Evolutionary conservation across 2,329 filamentous ascomycete genomes (phyloP).

Genomic region (Fusarium keratoplasticum): DNA sequence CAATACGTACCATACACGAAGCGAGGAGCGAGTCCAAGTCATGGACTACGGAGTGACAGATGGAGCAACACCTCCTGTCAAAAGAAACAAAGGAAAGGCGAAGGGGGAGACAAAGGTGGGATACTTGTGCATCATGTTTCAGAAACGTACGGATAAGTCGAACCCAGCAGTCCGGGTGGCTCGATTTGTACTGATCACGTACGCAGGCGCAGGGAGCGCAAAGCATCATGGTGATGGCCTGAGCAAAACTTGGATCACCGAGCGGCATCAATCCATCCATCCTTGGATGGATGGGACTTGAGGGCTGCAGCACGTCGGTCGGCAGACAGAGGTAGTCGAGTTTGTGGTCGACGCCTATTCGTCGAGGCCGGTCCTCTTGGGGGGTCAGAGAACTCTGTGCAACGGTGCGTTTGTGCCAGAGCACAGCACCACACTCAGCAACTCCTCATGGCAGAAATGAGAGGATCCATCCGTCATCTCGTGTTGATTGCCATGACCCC

Average conservation of each 20-base stretch:
- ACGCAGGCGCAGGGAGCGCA: slow-evolving; percentile 29
- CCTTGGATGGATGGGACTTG: not conserved
- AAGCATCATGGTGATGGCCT: slow-evolving; percentile 7
- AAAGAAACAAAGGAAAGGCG: slow-evolving; percentile 17
- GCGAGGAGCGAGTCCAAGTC: slow-evolving; percentile 31
- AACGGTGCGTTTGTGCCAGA: slow-evolving; percentile 11
- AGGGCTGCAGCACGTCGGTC: slow-evolving; percentile 30
- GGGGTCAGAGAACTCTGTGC: slow-evolving; percentile 7
- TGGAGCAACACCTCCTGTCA: slow-evolving; percentile 17
- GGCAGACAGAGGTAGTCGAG: not conserved
- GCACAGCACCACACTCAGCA: not conserved
- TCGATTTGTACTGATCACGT: slow-evolving; percentile 34
- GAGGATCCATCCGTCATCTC: slow-evolving; percentile 47
- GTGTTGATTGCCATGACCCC: slow-evolving; percentile 46
- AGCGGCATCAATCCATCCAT: not conserved
- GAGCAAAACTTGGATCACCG: not conserved
- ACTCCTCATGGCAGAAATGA: slow-evolving; percentile 36
- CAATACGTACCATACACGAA: slow-evolving; percentile 34
- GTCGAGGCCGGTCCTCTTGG: slow-evolving; percentile 1
- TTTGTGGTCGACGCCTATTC: slow-evolving; percentile 7
- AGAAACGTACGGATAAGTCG: slow-evolving; percentile 25
- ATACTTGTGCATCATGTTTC: slow-evolving; percentile 32
- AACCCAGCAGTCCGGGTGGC: slow-evolving; percentile 36
- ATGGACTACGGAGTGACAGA: slow-evolving; percentile 39
- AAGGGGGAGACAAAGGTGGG: slow-evolving; percentile 13